Percentiles rank a stretch among this genome's conserved stretches.
phyloP scores from a whole-genome alignment of 2,329 filamentous ascomycete species.

The Bisporella sp. region DNA sequence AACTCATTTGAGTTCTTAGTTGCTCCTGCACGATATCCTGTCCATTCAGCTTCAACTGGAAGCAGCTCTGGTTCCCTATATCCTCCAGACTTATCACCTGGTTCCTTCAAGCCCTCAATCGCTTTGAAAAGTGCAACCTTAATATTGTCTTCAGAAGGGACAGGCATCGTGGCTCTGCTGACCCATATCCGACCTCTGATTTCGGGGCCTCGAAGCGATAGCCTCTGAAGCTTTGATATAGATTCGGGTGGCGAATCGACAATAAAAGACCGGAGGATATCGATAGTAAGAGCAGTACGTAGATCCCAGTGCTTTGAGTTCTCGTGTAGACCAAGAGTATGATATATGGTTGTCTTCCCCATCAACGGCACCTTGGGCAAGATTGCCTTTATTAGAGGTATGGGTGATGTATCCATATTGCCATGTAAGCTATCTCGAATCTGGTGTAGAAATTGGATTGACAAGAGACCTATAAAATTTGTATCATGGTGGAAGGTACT shows the following conservation, averaged over 20 bases:
- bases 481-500: too few species aligned
- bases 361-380: constrained; percentile 54
- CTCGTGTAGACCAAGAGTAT: constrained; percentile 61
- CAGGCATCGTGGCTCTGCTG: constrained; percentile 57
- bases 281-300: constrained; percentile 64
- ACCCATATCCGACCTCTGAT: constrained; percentile 81
- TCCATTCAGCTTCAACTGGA: constrained; percentile 68
- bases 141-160: constrained; percentile 47
- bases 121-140: constrained; percentile 50
- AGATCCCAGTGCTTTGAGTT: constrained; percentile 73
- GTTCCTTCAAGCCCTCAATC: constrained; percentile 45
- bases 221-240: constrained; percentile 55
- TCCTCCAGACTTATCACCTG: constrained; percentile 23
- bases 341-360: constrained; percentile 52
- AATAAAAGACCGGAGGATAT: constrained; percentile 62
- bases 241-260: constrained; percentile 24
- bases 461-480: too few species aligned
- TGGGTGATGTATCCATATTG: constrained; percentile 5
- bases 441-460: too few species aligned
- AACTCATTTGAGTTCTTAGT: constrained; percentile 44
- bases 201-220: constrained; percentile 55
- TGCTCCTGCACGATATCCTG: constrained; percentile 56
- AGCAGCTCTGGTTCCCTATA: constrained; percentile 44
- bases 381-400: constrained; percentile 18
- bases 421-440: too few species aligned